Percentiles rank a stretch among this genome's conserved stretches.
phyloP scores from a whole-genome alignment of 371 early-diverging fungal species.

The Mortierella sp. region DNA sequence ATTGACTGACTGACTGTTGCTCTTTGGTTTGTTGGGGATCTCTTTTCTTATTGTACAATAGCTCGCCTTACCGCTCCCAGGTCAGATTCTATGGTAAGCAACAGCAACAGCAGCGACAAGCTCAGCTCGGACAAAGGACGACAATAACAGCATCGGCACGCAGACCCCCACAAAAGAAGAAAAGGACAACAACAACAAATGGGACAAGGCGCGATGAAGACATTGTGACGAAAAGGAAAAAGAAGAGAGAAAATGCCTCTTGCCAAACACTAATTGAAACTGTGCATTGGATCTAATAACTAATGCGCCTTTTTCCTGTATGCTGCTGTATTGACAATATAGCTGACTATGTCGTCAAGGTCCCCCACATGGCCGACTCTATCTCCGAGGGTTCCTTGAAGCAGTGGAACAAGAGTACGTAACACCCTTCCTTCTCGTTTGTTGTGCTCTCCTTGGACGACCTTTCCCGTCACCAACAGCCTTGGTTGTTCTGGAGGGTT shows the following conservation, averaged over 20 bases:
- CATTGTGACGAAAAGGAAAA: slow-evolving; percentile 22
- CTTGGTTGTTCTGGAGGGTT: not conserved
- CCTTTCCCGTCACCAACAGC: not conserved
- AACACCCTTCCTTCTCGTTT: not conserved
- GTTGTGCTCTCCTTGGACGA: too few species aligned
- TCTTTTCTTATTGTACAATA: slow-evolving; percentile 7
- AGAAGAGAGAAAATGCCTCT: slow-evolving; percentile 6
- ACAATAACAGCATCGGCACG: too few species aligned
- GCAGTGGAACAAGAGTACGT: slow-evolving; percentile 95
- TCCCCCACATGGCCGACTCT: slow-evolving; percentile 97
- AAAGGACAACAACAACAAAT: not conserved
- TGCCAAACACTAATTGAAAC: not conserved
- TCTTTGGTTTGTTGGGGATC: slow-evolving; percentile 3
- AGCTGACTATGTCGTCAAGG: slow-evolving; percentile 89
- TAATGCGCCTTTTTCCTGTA: slow-evolving; percentile 29
- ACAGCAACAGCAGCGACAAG: not conserved
- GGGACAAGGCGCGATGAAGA: slow-evolving; percentile 11
- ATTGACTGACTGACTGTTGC: not conserved
- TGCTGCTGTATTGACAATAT: slow-evolving; percentile 21
- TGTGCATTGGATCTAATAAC: not conserved
- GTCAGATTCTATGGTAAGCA: slow-evolving; percentile 56
- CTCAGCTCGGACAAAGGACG: not conserved
- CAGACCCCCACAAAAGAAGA: not conserved
- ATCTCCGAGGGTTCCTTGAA: slow-evolving; percentile 97
- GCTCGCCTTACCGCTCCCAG: slow-evolving; percentile 56